Evolutionary conservation across 495 filamentous ascomycete species (phyloP).

Genomic region (Pyrenula aspistea): DNA sequence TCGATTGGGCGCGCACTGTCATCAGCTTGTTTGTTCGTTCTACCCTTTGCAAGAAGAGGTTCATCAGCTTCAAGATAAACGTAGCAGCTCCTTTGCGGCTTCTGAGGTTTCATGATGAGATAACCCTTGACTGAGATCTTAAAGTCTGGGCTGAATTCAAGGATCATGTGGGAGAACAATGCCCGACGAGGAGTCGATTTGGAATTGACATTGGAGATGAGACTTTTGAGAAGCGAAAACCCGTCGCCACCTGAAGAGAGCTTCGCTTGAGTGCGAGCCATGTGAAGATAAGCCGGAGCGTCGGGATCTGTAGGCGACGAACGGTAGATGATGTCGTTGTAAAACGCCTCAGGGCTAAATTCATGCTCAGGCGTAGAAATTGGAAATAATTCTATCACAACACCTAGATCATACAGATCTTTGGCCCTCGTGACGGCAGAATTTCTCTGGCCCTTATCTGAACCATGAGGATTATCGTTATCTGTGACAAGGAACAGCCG

Average conservation of each 20-base stretch:
- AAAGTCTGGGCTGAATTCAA: conserved; percentile 78
- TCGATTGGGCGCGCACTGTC: conserved; percentile 65
- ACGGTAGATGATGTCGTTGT: conserved; percentile 82
- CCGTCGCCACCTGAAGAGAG: conserved; percentile 52
- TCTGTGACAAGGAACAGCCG: conserved; percentile 93
- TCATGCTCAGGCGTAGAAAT: conserved; percentile 61
- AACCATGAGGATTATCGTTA: conserved; percentile 74
- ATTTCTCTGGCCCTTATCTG: conserved; percentile 56
- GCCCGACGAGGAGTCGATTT: conserved; percentile 79
- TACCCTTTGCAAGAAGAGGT: conserved; percentile 62
- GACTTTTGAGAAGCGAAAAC: conserved; percentile 64
- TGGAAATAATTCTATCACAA: conserved; percentile 87
- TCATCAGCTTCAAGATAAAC: conserved; percentile 78
- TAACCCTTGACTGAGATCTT: conserved; percentile 89
- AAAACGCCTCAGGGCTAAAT: conserved; percentile 82
- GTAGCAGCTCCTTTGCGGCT: conserved; percentile 65
- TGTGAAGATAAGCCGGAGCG: conserved; percentile 37
- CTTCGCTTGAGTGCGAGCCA: conserved; percentile 24
- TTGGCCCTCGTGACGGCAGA: conserved; percentile 78
- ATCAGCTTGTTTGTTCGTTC: conserved; percentile 60
- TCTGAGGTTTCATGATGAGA: conserved; percentile 73
- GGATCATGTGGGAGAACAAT: conserved; percentile 69
- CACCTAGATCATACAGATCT: conserved; percentile 90
- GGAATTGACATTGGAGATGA: conserved; percentile 84
- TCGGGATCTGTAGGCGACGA: conserved; percentile 51